These are phyloP conservation scores for Truncatella angustata DNA, from an alignment of 2,329 filamentous ascomycete species.

Conservation along the genomic window DNA sequence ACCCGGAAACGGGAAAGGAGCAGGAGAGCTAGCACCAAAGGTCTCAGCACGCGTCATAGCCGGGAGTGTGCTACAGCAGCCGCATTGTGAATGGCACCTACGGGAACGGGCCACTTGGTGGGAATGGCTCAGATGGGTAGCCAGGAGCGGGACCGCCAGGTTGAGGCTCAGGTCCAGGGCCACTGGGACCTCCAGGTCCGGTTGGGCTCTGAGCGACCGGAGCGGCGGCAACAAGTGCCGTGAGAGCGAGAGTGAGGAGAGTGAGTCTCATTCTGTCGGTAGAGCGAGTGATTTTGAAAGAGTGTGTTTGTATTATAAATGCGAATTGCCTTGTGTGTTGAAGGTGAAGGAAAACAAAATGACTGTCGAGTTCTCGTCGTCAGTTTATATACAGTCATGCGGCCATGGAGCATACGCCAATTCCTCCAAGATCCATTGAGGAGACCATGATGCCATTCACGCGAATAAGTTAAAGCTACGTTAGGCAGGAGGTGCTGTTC, in stretches of 20 bases:
- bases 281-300: background rate
- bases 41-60: background rate
- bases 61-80: background rate
- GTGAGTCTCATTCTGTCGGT: background rate
- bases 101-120: background rate
- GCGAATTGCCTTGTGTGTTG: background rate
- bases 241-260: constrained; percentile 1
- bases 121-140: too few species aligned
- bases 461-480: background rate
- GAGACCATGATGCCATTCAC: background rate
- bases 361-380: background rate
- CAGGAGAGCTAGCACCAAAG: background rate
- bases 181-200: background rate
- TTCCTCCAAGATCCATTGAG: background rate
- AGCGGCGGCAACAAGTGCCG: constrained; percentile 1
- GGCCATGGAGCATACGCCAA: background rate
- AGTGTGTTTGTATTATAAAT: background rate
- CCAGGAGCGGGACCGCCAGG: background rate
- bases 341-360: background rate
- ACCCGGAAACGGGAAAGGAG: background rate
- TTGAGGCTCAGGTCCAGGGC: background rate
- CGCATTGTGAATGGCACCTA: background rate
- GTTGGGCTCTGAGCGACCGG: background rate
- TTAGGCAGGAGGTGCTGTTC: background rate
- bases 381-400: background rate